These are phyloP conservation scores for Rhodamnia argentea DNA, from an alignment of 345 rosid species.

Conservation along the genomic window DNA sequence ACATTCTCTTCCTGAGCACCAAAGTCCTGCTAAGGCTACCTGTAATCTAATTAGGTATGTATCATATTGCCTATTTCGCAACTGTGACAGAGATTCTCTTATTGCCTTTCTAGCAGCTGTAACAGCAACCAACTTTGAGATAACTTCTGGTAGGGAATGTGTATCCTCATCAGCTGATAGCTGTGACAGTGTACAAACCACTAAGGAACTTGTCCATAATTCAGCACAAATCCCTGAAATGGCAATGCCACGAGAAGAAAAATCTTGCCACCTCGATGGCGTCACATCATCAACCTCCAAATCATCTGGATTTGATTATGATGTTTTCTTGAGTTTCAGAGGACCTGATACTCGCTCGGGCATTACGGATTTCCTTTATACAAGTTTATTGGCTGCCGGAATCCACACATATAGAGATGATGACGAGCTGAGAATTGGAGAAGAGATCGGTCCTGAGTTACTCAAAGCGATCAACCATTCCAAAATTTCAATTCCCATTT, in stretches of 20 bases:
- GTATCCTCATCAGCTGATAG: neutral
- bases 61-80: neutral
- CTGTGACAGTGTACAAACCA: neutral
- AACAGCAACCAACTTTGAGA: neutral
- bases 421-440: neutral
- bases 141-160: neutral
- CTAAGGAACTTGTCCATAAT: neutral
- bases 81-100: neutral
- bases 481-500: neutral
- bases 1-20: neutral
- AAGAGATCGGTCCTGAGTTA: neutral
- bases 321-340: neutral
- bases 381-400: neutral
- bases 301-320: neutral
- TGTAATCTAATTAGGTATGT: neutral
- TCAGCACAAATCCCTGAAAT: neutral
- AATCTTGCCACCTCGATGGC: neutral
- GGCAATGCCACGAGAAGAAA: neutral
- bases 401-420: neutral
- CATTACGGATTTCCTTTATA: neutral
- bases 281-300: neutral
- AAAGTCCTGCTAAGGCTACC: neutral
- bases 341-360: neutral
- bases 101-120: neutral
- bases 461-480: neutral